Base-by-base conservation (phyloP, 2,329 filamentous ascomycete species). In the Fusarium sp. region DNA sequence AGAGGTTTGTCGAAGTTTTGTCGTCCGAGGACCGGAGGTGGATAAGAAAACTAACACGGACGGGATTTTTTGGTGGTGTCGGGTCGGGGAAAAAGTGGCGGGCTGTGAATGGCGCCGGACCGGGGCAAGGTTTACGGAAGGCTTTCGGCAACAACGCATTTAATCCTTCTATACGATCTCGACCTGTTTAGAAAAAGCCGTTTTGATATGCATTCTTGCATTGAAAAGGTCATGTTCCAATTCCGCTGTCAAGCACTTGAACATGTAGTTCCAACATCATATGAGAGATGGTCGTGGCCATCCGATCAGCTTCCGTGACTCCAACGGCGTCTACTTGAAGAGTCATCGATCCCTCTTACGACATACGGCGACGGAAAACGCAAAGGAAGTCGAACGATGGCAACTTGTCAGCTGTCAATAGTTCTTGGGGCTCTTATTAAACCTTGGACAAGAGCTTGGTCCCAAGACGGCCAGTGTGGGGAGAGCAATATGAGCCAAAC, bases 1-100 rank as follows among this genome's bases (percentile, higher is more conserved):
- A 63, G 58, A 57, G 56, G 62, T 64, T 23, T 66, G 67, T 39
- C 63, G 54, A 73, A 74, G 72, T 73, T 75, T 73, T 71, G 62
- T 61, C 51, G 39, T 70, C 73, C 74, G 74, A 76, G 55, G 58
- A 76, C 46, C 74, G 74, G 75, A 77, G 72, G 59, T 60, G 44
- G 60, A 50, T 55, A 60, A 64, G 65, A 70, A 57, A 71, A 61
- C 31, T 37, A 40, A 53, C 44, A 47, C 15, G 31, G 16, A 41
- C 28, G 61, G 37, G 28, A 36, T 56, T 65, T 70, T 68, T 51
- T 51, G 48, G 48, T 66, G 57, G 59, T 53, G 62, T 67, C 58
- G 65, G 60, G 23, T 23, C 23, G 23, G 23, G 57, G 65, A 63
- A 71, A 70, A 64, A 66, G 46, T 69, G 68, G 60, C 27, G 15